Evolutionary conservation across 2,329 filamentous ascomycete genomes (phyloP).

Genomic region (Fusarium anguioides): DNA sequence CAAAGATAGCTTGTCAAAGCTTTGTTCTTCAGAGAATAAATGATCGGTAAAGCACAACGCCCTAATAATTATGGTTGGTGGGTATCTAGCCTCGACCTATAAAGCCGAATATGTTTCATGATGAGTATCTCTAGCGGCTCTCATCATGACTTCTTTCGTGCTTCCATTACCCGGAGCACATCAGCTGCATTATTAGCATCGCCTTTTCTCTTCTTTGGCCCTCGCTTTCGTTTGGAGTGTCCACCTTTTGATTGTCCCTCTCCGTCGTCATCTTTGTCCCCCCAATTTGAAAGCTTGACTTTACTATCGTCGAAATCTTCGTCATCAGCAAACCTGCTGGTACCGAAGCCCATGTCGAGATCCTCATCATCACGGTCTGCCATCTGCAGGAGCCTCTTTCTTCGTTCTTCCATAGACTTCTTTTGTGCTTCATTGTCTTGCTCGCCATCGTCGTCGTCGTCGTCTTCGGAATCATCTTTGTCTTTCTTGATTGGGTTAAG

Average conservation of each 20-base stretch:
- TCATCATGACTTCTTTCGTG: conserved; percentile 55
- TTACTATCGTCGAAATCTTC: conserved; percentile 79
- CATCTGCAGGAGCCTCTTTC: conserved; percentile 78
- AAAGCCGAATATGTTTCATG: conserved; percentile 23
- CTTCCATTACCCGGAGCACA: conserved; percentile 82
- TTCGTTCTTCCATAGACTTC: conserved; percentile 72
- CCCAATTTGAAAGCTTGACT: conserved; percentile 76
- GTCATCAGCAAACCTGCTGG: conserved; percentile 86
- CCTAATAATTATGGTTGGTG: background rate
- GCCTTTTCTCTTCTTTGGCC: conserved; percentile 79
- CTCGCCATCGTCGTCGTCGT: conserved; percentile 43
- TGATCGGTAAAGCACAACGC: background rate
- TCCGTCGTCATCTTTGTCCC: conserved; percentile 61
- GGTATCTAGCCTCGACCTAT: conserved; percentile 17
- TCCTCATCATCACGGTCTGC: conserved; percentile 87
- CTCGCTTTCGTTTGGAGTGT: conserved; percentile 73
- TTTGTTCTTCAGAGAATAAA: background rate
- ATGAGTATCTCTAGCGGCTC: conserved; percentile 7
- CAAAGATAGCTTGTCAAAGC: background rate
- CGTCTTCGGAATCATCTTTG: conserved; percentile 45
- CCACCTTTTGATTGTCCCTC: conserved; percentile 58
- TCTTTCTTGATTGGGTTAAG: conserved; percentile 62
- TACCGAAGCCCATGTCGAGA: conserved; percentile 94
- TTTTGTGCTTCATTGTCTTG: conserved; percentile 58
- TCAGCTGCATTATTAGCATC: conserved; percentile 83